These are phyloP conservation scores for Magnusiomyces clavatus DNA, from an alignment of 1,139 yeast genomes.

Conservation along the genomic window DNA sequence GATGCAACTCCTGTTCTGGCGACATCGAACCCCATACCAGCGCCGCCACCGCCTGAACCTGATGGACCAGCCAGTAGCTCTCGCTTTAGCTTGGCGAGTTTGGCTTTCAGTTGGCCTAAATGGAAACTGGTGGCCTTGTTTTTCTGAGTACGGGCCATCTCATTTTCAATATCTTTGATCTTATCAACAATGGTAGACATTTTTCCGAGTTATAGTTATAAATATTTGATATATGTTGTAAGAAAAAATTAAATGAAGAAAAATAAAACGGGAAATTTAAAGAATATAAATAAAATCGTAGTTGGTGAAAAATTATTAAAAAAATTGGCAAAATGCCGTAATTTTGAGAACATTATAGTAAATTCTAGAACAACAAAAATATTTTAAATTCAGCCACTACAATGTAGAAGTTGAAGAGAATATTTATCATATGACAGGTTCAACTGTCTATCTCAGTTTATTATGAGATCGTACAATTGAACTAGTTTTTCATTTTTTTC, in stretches of 20 bases:
- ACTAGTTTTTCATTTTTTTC: no score
- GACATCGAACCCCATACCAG: conserved; percentile 88
- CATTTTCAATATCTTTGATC: conserved; percentile 75
- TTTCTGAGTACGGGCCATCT: conserved; percentile 90
- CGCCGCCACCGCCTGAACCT: conserved; percentile 82
- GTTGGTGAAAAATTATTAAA: background rate
- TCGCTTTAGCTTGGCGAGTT: conserved; percentile 86
- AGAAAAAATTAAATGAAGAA: background rate
- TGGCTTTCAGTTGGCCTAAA: conserved; percentile 94
- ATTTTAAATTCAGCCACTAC: no score
- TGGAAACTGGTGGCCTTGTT: conserved; percentile 95
- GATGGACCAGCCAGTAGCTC: conserved; percentile 78
- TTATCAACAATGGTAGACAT: conserved; percentile 14
- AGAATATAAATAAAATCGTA: background rate
- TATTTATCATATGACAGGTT: no score
- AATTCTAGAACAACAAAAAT: no score
- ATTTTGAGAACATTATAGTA: background rate
- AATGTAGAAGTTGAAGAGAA: no score
- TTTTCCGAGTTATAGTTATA: background rate
- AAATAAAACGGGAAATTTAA: background rate
- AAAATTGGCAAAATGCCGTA: background rate
- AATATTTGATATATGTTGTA: background rate
- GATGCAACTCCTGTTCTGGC: conserved; percentile 97
- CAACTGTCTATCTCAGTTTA: background rate
- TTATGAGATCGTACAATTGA: no score